phyloP scores from a whole-genome alignment of 192 early-diverging fungal species.

The Thamnidium elegans region DNA sequence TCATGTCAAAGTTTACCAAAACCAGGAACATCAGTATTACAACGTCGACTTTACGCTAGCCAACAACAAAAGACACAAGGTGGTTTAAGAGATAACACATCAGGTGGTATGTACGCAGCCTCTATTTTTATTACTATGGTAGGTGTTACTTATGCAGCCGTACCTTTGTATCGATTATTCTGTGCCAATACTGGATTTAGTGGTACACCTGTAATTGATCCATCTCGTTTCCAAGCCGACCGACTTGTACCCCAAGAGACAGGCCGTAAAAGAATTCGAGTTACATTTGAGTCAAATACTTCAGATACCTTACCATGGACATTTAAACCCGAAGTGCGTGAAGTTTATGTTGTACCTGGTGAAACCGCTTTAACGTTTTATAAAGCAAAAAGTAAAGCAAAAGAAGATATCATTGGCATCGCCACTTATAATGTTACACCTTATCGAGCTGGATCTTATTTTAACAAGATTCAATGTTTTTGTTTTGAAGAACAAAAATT shows the following conservation, averaged over 20 bases:
- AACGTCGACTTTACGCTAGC: no score
- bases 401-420: conserved; percentile 89
- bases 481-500: conserved; percentile 99
- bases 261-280: conserved; percentile 60
- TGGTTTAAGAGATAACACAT: conserved; percentile 17
- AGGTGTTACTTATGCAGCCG: conserved; percentile 88
- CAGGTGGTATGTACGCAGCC: conserved; percentile 66
- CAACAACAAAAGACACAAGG: conserved; percentile 1
- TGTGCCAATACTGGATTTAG: conserved; percentile 91
- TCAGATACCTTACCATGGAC: conserved; percentile 84
- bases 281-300: conserved; percentile 71
- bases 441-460: conserved; percentile 88
- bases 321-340: conserved; percentile 84
- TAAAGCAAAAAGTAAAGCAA: conserved; percentile 82
- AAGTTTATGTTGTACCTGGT: conserved; percentile 88
- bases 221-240: conserved; percentile 59
- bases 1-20: no score
- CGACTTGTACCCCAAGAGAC: conserved; percentile 58
- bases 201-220: conserved; percentile 84
- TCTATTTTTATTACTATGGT: conserved; percentile 81
- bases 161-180: conserved; percentile 92
- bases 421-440: conserved; percentile 97
- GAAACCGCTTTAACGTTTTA: conserved; percentile 97
- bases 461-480: conserved; percentile 99
- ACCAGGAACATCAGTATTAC: no score